phyloP scores from a whole-genome alignment of 371 early-diverging fungal species.

The Mucor racemosus region DNA sequence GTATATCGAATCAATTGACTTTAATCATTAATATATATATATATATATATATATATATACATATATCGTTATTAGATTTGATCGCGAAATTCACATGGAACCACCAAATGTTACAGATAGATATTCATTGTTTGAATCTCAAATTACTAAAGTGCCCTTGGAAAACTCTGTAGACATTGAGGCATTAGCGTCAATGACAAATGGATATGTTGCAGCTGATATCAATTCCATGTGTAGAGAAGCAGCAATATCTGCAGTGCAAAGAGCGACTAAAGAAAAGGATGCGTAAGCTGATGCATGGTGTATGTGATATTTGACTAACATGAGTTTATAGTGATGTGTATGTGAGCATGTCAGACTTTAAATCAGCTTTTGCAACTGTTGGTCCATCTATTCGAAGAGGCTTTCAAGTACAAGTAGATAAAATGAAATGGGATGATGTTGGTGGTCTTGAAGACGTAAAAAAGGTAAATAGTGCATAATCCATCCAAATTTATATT shows the following conservation, averaged over 20 bases:
- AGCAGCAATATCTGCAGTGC: constrained; percentile 74
- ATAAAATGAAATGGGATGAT: constrained; percentile 79
- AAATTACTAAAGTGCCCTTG: constrained; percentile 64
- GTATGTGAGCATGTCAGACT: constrained; percentile 56
- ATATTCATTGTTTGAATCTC: constrained; percentile 60
- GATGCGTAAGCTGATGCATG: constrained; percentile 2
- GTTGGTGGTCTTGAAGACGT: constrained; percentile 94
- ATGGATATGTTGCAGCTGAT: constrained; percentile 98
- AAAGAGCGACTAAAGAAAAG: constrained; percentile 39
- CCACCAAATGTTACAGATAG: constrained; percentile 74
- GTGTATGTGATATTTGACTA: not conserved
- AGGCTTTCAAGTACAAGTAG: constrained; percentile 64
- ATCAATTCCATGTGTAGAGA: constrained; percentile 90
- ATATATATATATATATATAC: no score
- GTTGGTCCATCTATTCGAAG: constrained; percentile 72
- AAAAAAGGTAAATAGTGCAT: constrained; percentile 66
- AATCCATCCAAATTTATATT: not conserved
- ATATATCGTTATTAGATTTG: constrained; percentile 70
- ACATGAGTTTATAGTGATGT: constrained; percentile 17
- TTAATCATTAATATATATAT: no score
- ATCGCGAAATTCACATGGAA: constrained; percentile 90
- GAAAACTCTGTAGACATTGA: constrained; percentile 52
- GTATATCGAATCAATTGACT: no score
- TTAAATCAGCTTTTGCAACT: constrained; percentile 65
- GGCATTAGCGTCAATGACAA: constrained; percentile 80